Evolutionary conservation across 495 filamentous ascomycete species (phyloP).

Genomic region (Aspergillus sclerotiicarbonarius): DNA sequence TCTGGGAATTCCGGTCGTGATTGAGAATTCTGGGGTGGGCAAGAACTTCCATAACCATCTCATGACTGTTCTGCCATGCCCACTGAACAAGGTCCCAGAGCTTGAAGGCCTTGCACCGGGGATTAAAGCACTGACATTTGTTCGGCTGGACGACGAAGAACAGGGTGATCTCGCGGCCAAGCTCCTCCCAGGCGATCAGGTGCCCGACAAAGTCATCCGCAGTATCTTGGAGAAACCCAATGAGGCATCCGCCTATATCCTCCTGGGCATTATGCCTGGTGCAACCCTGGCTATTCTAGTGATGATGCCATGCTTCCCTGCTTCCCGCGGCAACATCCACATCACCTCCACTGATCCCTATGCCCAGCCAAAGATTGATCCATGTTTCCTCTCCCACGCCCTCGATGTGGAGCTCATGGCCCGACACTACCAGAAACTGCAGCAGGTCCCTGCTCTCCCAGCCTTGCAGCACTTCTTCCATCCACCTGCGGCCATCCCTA

Average conservation of each 20-base stretch:
- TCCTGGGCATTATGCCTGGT: neutral
- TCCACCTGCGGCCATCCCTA: neutral
- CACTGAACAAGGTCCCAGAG: neutral
- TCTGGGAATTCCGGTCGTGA: neutral
- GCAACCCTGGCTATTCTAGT: neutral
- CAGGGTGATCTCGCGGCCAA: no score
- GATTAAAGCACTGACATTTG: neutral
- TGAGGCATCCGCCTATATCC: neutral
- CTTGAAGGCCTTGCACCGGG: neutral
- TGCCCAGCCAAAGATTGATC: neutral
- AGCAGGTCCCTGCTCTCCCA: neutral
- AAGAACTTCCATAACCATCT: neutral
- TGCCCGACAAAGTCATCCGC: neutral
- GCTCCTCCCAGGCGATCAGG: neutral
- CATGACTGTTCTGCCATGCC: neutral
- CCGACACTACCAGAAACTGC: neutral
- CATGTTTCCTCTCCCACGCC: neutral
- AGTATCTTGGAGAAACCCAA: neutral
- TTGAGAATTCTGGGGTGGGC: neutral
- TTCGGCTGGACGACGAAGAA: neutral
- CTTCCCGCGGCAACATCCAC: neutral
- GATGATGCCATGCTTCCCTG: neutral
- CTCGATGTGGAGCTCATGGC: neutral
- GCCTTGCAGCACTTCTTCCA: neutral
- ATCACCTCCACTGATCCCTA: neutral